These are phyloP conservation scores for Trypanosoma brucei DNA, from an alignment of 208 protist genomes.

Conservation along the genomic window DNA sequence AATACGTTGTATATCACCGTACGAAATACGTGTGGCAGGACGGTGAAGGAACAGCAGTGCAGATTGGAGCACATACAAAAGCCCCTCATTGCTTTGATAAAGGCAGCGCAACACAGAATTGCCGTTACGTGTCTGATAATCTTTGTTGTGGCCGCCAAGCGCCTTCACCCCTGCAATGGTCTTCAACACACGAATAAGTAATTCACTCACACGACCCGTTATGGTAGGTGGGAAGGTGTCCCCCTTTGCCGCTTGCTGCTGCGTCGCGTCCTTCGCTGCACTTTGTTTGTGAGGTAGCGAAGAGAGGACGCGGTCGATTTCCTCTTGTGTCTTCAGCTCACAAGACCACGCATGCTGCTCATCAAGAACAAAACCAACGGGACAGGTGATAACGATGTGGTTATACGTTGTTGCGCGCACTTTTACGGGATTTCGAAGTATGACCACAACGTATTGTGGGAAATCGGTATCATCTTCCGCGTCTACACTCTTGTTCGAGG, in stretches of 20 bases:
- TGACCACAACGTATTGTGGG: slow-evolving; percentile 78
- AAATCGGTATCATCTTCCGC: slow-evolving; percentile 14
- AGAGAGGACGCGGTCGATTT: slow-evolving; percentile 50
- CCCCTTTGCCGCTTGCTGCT: slow-evolving; percentile 24
- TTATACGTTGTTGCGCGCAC: slow-evolving; percentile 72
- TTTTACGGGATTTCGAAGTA: slow-evolving; percentile 67
- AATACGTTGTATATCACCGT: slow-evolving; percentile 43
- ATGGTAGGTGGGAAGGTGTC: slow-evolving; percentile 58
- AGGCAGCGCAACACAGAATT: slow-evolving; percentile 74
- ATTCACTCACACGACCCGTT: slow-evolving; percentile 75
- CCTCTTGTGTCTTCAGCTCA: slow-evolving; percentile 70
- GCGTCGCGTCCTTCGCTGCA: slow-evolving; percentile 17
- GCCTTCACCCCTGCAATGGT: slow-evolving; percentile 68
- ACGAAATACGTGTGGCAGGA: slow-evolving; percentile 56
- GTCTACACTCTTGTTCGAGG: not conserved
- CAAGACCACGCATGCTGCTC: slow-evolving; percentile 71
- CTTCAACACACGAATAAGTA: slow-evolving; percentile 78
- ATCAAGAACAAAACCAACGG: slow-evolving; percentile 46
- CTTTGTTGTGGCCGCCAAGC: slow-evolving; percentile 73
- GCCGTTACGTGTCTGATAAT: slow-evolving; percentile 53
- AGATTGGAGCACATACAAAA: slow-evolving; percentile 71
- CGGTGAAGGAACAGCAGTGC: slow-evolving; percentile 81
- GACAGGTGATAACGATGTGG: slow-evolving; percentile 79
- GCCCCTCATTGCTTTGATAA: slow-evolving; percentile 62
- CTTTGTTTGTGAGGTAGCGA: slow-evolving; percentile 20